These are phyloP conservation scores for Clarireedia paspali DNA, from an alignment of 2,329 filamentous ascomycete genomes.

Conservation along the genomic window DNA sequence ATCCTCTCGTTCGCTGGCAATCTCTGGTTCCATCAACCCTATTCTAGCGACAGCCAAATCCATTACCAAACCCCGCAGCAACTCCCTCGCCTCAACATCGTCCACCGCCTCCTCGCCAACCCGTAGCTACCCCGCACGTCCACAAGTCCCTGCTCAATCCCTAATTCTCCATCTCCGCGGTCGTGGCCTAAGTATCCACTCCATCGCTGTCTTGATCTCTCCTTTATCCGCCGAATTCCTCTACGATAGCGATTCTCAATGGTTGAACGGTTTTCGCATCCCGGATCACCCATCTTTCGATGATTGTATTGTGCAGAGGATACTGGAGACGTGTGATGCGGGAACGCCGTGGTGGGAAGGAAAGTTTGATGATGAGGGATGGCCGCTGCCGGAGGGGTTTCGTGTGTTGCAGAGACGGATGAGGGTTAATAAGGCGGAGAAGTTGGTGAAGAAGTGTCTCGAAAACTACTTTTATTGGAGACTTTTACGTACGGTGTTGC, in stretches of 20 bases:
- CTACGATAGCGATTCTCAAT: not conserved
- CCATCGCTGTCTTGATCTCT: not conserved
- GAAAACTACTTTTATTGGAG: slow-evolving; percentile 7
- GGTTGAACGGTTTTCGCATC: not conserved
- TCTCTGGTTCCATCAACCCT: too few relatives aligned
- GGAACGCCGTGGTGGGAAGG: slow-evolving; percentile 2
- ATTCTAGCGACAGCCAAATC: too few relatives aligned
- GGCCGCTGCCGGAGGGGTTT: not conserved
- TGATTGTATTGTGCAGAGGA: not conserved
- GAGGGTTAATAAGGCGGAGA: not conserved
- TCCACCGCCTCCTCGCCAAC: not conserved
- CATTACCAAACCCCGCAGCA: not conserved
- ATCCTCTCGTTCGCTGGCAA: too few relatives aligned
- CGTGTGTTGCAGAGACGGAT: not conserved
- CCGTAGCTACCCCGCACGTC: not conserved
- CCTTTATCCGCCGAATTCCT: not conserved
- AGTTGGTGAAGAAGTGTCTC: not conserved
- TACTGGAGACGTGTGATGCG: not conserved
- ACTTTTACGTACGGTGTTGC: not conserved
- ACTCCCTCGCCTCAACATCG: not conserved
- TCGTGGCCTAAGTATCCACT: not conserved
- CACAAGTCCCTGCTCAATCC: not conserved
- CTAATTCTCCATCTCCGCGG: not conserved
- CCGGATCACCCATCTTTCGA: not conserved
- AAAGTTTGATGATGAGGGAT: not conserved